Base-by-base conservation (phyloP, 768 basidiomycete species). In the Rhodotorula toruloides region DNA sequence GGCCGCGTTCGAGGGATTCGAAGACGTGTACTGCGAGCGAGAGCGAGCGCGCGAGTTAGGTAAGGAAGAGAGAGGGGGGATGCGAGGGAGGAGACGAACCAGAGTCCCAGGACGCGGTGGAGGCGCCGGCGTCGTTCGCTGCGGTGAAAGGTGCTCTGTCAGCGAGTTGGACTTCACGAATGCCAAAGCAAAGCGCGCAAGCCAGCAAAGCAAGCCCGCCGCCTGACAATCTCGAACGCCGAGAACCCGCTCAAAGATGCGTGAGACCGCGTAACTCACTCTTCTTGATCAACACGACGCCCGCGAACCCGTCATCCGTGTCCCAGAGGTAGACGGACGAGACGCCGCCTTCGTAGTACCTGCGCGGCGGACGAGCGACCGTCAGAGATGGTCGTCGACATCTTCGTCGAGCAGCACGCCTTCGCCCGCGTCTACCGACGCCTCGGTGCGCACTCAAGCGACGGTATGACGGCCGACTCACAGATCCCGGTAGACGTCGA, bases 321-420 rank as follows among this genome's bases (percentile, higher is more conserved):
- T 98, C 94, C 96, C 96, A 99, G 27, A 99, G 85, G 78, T 93
- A 99, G 22, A 96, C 94, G 31, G 89, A 91, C 34, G 91, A 96
- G 4, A 91, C 87, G 7, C 96, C 96, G n/a, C 94, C 94, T 78
- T 98, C 96, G 77, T 86, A 99, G 81, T 99, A 99, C 83, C 88
- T 89, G 71, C 12, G 29, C 3, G 6, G 43, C 19, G 29, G 31
- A 19, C 2, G 29, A 32, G 4, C 16, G 44, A 7, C n/a, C 17
- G 40, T 21, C 3, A 32, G 19, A 5, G 12, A 10, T 34, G 34
- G 19, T 17, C 29, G 10, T 12, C 52, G 34, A 31, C 39, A 43
- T 27, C 42, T 1, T 42, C 42, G 42, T 42, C 42, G 42, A 42
- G 42, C 42, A 42, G 13, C 21, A 40, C 12, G 12, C 10, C 12